Percentiles rank a stretch among this genome's conserved stretches.
Evolutionary conservation across 2,329 filamentous ascomycete genomes (phyloP).

Genomic region (Pseudocercospora vitis): DNA sequence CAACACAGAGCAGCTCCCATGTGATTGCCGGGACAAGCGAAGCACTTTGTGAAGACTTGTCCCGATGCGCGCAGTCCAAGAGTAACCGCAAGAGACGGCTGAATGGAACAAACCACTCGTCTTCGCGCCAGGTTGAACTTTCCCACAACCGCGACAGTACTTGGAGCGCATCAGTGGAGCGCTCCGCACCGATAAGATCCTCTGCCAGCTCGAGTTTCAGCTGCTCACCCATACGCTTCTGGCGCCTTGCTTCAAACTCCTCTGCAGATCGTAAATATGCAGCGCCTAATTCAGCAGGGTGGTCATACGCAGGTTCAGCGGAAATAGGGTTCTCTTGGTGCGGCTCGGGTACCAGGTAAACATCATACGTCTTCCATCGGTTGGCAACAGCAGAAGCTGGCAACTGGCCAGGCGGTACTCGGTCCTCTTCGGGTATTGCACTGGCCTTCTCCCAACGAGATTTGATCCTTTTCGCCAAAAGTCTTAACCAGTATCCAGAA

Average conservation of each 20-base stretch:
- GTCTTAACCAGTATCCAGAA: slow-evolving; percentile 61
- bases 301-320: slow-evolving; percentile 50
- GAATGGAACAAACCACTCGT: slow-evolving; percentile 61
- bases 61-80: slow-evolving; percentile 51
- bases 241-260: slow-evolving; percentile 55
- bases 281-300: slow-evolving; percentile 52
- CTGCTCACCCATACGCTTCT: slow-evolving; percentile 56
- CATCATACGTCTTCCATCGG: slow-evolving; percentile 58
- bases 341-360: slow-evolving; percentile 60
- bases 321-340: slow-evolving; percentile 54
- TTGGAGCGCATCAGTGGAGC: slow-evolving; percentile 53
- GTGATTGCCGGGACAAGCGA: slow-evolving; percentile 54
- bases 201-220: slow-evolving; percentile 57
- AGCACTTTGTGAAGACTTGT: slow-evolving; percentile 38
- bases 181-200: slow-evolving; percentile 52
- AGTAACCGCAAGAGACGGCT: slow-evolving; percentile 55
- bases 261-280: slow-evolving; percentile 49
- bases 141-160: slow-evolving; percentile 57
- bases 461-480: slow-evolving; percentile 54
- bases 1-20: slow-evolving; percentile 54
- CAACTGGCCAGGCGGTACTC: slow-evolving; percentile 55
- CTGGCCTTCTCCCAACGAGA: slow-evolving; percentile 53
- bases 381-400: slow-evolving; percentile 56
- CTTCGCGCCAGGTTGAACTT: slow-evolving; percentile 57
- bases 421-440: slow-evolving; percentile 61